These are phyloP conservation scores for Takakia lepidozioides DNA, from an alignment of 225 moss, liverwort and hornwort genomes.

Conservation along the genomic window DNA sequence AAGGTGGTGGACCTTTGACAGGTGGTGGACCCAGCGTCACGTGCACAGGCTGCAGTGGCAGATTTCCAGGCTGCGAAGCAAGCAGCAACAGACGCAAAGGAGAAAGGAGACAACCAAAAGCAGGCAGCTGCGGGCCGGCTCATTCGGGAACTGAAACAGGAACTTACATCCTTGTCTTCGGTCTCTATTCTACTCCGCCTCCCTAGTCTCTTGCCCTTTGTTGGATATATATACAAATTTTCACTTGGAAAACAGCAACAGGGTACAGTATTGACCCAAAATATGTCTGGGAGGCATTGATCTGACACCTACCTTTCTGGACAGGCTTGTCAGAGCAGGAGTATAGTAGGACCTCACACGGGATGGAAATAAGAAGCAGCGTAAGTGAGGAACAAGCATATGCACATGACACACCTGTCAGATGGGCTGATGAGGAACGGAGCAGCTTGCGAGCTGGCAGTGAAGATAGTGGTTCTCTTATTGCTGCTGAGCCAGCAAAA, in stretches of 20 bases:
- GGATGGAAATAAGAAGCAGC: constrained; percentile 28
- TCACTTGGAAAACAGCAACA: too few relatives aligned
- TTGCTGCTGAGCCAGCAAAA: too few relatives aligned
- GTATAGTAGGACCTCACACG: constrained; percentile 23
- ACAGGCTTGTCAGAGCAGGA: constrained; percentile 49
- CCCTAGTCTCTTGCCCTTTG: too few relatives aligned
- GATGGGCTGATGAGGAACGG: constrained; percentile 43
- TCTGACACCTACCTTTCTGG: not conserved
- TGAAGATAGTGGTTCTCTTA: too few relatives aligned
- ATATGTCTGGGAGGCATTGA: too few relatives aligned
- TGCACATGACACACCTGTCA: constrained; percentile 31
- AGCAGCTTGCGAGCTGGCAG: too few relatives aligned
- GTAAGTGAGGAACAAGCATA: constrained; percentile 35
- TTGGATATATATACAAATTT: too few relatives aligned
- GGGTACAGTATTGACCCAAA: too few relatives aligned
- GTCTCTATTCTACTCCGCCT: too few relatives aligned
- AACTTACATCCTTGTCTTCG: constrained; percentile 68
- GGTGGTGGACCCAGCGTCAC: constrained; percentile 62
- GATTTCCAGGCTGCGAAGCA: constrained; percentile 85
- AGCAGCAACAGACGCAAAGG: constrained; percentile 76
- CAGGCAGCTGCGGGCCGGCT: constrained; percentile 82
- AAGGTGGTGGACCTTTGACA: too few relatives aligned
- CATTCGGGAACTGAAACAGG: constrained; percentile 88
- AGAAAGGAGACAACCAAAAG: constrained; percentile 75
- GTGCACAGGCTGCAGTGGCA: constrained; percentile 43